Evolutionary conservation across 306 rosid species (phyloP).

Genomic region (Pterocarpus santalinus): DNA sequence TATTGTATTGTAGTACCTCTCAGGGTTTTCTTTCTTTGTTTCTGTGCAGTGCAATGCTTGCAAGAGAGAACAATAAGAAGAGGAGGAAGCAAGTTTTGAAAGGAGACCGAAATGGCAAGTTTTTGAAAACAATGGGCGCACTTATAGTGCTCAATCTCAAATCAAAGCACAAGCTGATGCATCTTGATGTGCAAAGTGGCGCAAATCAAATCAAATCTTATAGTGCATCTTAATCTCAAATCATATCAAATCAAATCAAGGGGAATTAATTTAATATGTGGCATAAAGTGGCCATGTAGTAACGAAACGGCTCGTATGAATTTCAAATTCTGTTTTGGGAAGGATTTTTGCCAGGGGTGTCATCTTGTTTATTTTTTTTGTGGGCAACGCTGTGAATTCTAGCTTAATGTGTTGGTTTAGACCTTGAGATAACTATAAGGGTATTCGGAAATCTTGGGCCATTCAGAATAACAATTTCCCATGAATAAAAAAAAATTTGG

Average conservation of each 20-base stretch:
- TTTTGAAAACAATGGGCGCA: slow-evolving; percentile 62
- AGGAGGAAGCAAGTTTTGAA: slow-evolving; percentile 3
- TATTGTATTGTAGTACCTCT: background rate
- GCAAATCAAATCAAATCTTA: too few relatives aligned
- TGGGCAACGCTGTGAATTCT: background rate
- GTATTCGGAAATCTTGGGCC: background rate
- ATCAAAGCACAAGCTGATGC: background rate
- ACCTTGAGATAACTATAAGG: background rate
- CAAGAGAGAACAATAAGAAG: background rate
- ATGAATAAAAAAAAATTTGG: too few relatives aligned
- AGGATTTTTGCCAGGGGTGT: slow-evolving; percentile 2
- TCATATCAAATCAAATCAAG: too few relatives aligned
- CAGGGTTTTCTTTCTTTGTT: background rate
- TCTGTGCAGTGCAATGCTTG: background rate
- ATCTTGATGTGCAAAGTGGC: background rate
- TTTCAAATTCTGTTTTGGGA: slow-evolving; percentile 45
- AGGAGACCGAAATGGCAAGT: slow-evolving; percentile 51
- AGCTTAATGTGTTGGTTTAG: too few relatives aligned
- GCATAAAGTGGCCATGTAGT: background rate
- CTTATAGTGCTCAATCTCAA: background rate
- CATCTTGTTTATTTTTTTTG: background rate
- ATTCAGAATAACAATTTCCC: too few relatives aligned
- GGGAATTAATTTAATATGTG: background rate
- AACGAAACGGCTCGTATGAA: background rate
- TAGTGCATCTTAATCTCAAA: too few relatives aligned